Conservation (phyloP, 1,284 basidiomycete genomes). For the Lentinula novae-zelandiae region DNA sequence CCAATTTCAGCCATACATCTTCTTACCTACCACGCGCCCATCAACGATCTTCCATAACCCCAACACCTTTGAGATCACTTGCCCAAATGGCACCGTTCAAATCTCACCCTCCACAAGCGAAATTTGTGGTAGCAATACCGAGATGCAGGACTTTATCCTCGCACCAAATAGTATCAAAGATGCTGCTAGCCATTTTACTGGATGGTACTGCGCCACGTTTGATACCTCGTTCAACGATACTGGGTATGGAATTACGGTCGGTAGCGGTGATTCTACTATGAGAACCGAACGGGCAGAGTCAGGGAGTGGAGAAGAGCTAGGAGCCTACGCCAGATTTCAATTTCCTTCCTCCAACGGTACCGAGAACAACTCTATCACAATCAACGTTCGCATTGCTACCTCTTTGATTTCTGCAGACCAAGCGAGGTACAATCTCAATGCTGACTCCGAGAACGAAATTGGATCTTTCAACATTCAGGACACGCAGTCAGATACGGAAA, state of each 20-base stretch:
- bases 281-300: constrained; percentile 21
- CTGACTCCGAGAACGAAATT: constrained; percentile 58
- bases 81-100: constrained; percentile 54
- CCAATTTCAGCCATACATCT: constrained; percentile 48
- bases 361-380: constrained; percentile 20
- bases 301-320: constrained; percentile 43
- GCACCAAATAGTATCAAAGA: constrained; percentile 53
- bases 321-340: constrained; percentile 58
- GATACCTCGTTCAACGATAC: constrained; percentile 44
- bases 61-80: constrained; percentile 53
- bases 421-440: constrained; percentile 60
- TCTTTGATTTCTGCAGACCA: constrained; percentile 79
- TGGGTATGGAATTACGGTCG: constrained; percentile 39
- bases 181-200: constrained; percentile 46
- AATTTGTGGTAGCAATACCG: constrained; percentile 68
- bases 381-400: constrained; percentile 69
- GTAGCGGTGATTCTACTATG: constrained; percentile 3
- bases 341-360: not conserved
- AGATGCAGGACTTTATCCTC: constrained; percentile 74
- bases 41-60: constrained; percentile 21
- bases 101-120: constrained; percentile 44
- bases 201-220: constrained; percentile 79
- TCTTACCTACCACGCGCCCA: constrained; percentile 69
- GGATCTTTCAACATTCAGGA: constrained; percentile 42
- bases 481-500: constrained; percentile 56